These are phyloP conservation scores for Salmacisia buchloeana DNA, from an alignment of 1,284 basidiomycete species.

Conservation along the genomic window DNA sequence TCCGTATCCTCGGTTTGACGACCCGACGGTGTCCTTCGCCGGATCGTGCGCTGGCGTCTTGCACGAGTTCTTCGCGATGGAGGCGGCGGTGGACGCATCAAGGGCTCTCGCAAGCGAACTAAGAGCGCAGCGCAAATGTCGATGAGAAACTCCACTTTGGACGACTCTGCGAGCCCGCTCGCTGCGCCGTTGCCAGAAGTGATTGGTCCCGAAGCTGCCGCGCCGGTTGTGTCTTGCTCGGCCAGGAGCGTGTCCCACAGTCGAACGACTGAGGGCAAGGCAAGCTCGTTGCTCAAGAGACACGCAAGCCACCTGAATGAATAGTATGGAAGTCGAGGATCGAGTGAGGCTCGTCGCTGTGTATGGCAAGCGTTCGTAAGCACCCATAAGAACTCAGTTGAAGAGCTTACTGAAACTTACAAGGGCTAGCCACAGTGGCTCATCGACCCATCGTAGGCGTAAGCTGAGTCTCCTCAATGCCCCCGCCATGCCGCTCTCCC, in stretches of 20 bases:
- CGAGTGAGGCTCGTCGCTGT: slow-evolving; percentile 20
- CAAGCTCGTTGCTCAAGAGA: slow-evolving; percentile 40
- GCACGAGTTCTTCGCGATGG: background rate
- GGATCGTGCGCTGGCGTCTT: background rate
- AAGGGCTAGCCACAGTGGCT: slow-evolving; percentile 30
- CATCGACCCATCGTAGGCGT: slow-evolving; percentile 34
- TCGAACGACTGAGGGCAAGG: slow-evolving; percentile 32
- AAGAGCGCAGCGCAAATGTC: slow-evolving; percentile 46
- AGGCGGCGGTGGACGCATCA: slow-evolving; percentile 1
- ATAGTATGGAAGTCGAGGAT: slow-evolving; percentile 45
- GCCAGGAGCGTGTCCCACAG: slow-evolving; percentile 46
- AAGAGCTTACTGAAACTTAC: slow-evolving; percentile 9
- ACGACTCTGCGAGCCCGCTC: slow-evolving; percentile 10
- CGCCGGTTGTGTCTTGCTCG: slow-evolving; percentile 23
- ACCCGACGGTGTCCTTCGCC: slow-evolving; percentile 14
- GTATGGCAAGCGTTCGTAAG: too few species aligned
- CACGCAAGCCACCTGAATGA: slow-evolving; percentile 47
- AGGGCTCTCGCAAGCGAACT: slow-evolving; percentile 19
- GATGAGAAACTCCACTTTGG: slow-evolving; percentile 45
- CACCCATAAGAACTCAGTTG: too few species aligned
- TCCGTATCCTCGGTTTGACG: slow-evolving; percentile 15
- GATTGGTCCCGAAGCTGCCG: background rate
- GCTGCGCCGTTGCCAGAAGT: background rate
- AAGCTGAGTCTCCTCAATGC: slow-evolving; percentile 34
- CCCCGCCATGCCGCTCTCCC: slow-evolving; percentile 32